These are phyloP conservation scores for Microbotryum lychnidis-dioicae DNA, from an alignment of 1,284 basidiomycete species.

Conservation along the genomic window DNA sequence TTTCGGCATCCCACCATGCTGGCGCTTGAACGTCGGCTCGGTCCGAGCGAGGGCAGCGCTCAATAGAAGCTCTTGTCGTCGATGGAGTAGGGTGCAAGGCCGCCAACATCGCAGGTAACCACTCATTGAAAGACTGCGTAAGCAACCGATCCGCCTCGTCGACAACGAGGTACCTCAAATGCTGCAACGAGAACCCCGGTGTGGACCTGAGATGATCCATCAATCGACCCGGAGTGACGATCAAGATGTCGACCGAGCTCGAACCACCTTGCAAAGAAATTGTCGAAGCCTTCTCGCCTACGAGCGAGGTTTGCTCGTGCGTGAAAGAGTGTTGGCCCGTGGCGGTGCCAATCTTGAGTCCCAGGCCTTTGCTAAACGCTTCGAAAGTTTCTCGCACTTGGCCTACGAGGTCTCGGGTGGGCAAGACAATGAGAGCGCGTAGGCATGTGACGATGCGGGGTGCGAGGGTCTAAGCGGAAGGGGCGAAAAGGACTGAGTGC, in stretches of 20 bases:
- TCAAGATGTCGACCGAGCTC: slow-evolving; percentile 84
- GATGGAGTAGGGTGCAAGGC: slow-evolving; percentile 52
- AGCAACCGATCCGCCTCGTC: slow-evolving; percentile 95
- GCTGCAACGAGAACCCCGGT: slow-evolving; percentile 81
- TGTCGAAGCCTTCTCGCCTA: slow-evolving; percentile 47
- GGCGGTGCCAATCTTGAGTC: slow-evolving; percentile 70
- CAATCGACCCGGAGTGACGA: slow-evolving; percentile 88
- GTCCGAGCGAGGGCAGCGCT: background rate
- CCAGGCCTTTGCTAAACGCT: slow-evolving; percentile 69
- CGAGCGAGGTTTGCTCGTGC: slow-evolving; percentile 66
- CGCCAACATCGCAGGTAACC: slow-evolving; percentile 70
- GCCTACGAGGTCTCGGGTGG: slow-evolving; percentile 87
- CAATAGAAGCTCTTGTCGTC: background rate
- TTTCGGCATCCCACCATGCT: slow-evolving; percentile 24
- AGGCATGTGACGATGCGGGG: slow-evolving; percentile 67
- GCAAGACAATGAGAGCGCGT: slow-evolving; percentile 84
- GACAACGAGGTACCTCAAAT: slow-evolving; percentile 89
- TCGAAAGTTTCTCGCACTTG: slow-evolving; percentile 93
- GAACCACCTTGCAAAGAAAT: slow-evolving; percentile 49
- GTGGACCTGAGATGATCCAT: slow-evolving; percentile 89
- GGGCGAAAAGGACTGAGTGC: too few species aligned
- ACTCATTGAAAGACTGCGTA: slow-evolving; percentile 91
- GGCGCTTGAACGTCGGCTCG: slow-evolving; percentile 17
- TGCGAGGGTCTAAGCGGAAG: slow-evolving; percentile 53
- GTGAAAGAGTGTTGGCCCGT: slow-evolving; percentile 77